Percentiles rank a stretch among this genome's conserved stretches.
These are phyloP conservation scores for Dactylorhiza incarnata DNA, from an alignment of 106 monocot genomes.

Conservation along the genomic window DNA sequence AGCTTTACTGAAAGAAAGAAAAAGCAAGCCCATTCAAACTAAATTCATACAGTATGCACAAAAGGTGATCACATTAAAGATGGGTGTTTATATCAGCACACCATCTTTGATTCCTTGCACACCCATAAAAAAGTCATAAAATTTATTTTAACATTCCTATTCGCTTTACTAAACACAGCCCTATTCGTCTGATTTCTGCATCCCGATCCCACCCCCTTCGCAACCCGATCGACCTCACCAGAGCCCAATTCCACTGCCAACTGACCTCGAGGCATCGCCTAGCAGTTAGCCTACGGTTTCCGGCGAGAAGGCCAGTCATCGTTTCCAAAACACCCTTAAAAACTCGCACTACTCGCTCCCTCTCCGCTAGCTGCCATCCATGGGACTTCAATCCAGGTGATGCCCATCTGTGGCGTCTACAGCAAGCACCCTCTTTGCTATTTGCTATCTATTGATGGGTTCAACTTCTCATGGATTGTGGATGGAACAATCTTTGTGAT, in stretches of 20 bases:
- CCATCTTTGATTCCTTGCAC: too few species aligned
- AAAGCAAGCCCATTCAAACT: background rate
- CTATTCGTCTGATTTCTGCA: too few species aligned
- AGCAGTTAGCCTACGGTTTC: too few species aligned
- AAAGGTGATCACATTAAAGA: background rate
- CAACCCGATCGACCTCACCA: too few species aligned
- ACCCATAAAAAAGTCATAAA: too few species aligned
- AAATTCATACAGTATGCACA: background rate
- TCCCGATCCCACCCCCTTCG: too few species aligned
- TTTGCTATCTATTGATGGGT: conserved; percentile 81
- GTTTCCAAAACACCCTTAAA: too few species aligned
- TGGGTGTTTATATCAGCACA: background rate
- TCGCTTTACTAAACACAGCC: too few species aligned
- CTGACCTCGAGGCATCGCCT: too few species aligned
- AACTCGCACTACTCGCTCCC: background rate
- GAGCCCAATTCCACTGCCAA: too few species aligned
- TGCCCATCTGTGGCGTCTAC: conserved; percentile 87
- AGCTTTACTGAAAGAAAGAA: background rate
- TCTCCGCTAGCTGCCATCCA: conserved; percentile 4
- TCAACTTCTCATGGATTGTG: conserved; percentile 92
- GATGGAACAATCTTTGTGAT: conserved; percentile 96
- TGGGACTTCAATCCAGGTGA: conserved; percentile 98
- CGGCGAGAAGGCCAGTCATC: too few species aligned
- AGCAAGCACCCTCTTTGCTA: conserved; percentile 87
- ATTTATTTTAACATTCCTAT: too few species aligned